Base-by-base conservation (phyloP, 306 rosid genomes). In the Quercus engelmannii region DNA sequence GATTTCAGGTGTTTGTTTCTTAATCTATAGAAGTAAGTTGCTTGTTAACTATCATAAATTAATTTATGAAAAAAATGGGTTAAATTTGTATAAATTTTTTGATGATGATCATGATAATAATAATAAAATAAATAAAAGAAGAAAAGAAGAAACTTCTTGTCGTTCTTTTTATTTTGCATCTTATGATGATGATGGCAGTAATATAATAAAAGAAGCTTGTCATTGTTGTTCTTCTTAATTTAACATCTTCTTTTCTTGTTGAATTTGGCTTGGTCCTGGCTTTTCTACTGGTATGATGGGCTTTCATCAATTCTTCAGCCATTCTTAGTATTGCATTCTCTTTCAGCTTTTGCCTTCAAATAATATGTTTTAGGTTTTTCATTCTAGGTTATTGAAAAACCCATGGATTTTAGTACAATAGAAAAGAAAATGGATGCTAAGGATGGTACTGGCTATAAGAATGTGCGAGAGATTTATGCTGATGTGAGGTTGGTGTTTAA, bases 371-470 rank as follows among this genome's bases (percentile, higher is more conserved):
- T 15, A 62, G 49, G 69, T 80, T 83, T 30, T 63, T 35, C 7
- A 41, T 49, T 74, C 52, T 85, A 93, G 98, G 85, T 92, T 58
- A 90, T 94, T 76, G 84, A 88, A 59, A 90, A 92, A 84, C 97
- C 98, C 61, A 92, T 94, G 98, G 98, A 94, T 76, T 92, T 94
- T 55, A 74, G 89, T 35, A 94, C 94, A 0, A 89, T 94, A 25
- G 85, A 84, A 88, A 85, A 86, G 71, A 91, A 89, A 83, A 92
- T 94, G 92, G 87, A 88, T 25, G 90, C 89, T 49, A 89, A 83
- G 77, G 94, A 94, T 85, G 91, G 89, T 57, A 86, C 91, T 75
- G 89, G 94, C 76, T 94, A 94, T 80, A 92, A 85, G 79, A 88
- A 90, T 23, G 91, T 92, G 57, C 61, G 96, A 21, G 94, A 92